Percentiles rank a stretch among this genome's conserved stretches.
Evolutionary conservation across 129 eudicot species (phyloP).

Genomic region (Rutidosis leptorrhynchoides): DNA sequence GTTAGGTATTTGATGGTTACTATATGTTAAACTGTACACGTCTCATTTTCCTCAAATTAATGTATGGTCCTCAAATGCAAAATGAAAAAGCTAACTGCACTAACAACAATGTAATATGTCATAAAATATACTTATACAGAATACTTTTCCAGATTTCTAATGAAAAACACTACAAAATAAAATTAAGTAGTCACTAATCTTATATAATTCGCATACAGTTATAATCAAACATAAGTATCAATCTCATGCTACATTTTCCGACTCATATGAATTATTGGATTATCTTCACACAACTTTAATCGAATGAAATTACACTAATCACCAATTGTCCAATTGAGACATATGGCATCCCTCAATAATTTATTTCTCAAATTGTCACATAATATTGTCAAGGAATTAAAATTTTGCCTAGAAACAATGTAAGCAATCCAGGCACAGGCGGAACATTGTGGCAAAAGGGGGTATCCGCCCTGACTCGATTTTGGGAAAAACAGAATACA

Average conservation of each 20-base stretch:
- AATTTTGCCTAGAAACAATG: background rate
- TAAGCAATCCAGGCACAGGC: too few species aligned
- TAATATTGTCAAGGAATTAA: too few species aligned
- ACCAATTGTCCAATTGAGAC: too few species aligned
- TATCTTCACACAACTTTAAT: too few species aligned
- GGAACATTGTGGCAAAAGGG: too few species aligned
- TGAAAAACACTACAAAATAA: background rate
- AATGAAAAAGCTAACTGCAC: background rate
- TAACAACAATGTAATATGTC: background rate
- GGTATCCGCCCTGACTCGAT: too few species aligned
- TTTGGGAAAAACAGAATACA: too few species aligned
- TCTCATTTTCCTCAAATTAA: background rate
- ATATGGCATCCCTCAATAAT: too few species aligned
- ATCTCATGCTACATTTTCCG: background rate
- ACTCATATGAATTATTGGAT: too few species aligned
- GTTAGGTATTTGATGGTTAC: background rate
- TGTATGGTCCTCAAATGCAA: conserved; percentile 1
- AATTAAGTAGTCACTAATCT: conserved; percentile 2
- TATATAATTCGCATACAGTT: background rate
- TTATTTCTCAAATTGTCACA: too few species aligned
- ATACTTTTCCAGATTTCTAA: background rate
- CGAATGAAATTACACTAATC: too few species aligned
- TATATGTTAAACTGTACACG: conserved; percentile 3
- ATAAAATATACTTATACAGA: background rate
- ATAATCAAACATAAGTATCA: background rate